Conservation (phyloP, 129 eudicot species). For the Dittrichia graveolens region DNA sequence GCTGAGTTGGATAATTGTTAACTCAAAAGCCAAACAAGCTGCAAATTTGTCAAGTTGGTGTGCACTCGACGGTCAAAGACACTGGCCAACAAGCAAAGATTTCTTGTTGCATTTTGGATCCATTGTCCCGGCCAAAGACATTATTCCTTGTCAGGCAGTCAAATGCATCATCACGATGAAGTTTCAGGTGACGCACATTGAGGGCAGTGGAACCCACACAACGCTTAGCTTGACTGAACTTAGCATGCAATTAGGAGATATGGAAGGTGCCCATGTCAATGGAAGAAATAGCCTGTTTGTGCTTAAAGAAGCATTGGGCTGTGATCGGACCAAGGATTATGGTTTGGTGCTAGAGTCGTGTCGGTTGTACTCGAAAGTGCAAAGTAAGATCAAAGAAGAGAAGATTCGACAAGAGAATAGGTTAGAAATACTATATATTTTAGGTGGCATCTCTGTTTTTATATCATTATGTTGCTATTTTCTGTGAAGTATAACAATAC, state of each 20-base stretch:
- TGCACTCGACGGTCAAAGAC: conserved; percentile 84
- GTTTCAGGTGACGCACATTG: conserved; percentile 45
- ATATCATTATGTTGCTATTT: conserved; percentile 57
- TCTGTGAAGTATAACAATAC: conserved; percentile 23
- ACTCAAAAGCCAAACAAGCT: conserved; percentile 68
- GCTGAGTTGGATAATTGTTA: conserved; percentile 90
- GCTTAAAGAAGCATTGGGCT: conserved; percentile 69
- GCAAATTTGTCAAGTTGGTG: conserved; percentile 91
- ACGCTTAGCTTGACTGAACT: conserved; percentile 60
- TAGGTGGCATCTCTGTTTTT: conserved; percentile 66
- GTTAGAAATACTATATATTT: conserved; percentile 61
- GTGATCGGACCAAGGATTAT: conserved; percentile 70
- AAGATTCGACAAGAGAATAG: conserved; percentile 75
- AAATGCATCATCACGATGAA: conserved; percentile 76
- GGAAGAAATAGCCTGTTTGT: conserved; percentile 83
- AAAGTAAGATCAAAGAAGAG: conserved; percentile 68
- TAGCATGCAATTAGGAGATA: conserved; percentile 84
- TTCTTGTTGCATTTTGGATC: conserved; percentile 83
- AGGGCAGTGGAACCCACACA: conserved; percentile 39
- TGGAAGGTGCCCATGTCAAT: conserved; percentile 88
- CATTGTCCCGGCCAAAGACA: conserved; percentile 70
- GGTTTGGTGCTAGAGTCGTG: conserved; percentile 71
- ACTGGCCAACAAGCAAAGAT: conserved; percentile 87
- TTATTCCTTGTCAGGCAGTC: conserved; percentile 67
- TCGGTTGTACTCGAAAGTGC: conserved; percentile 57